Base-by-base conservation (phyloP, 169 alveolate species). In the Eimeria tenella region DNA sequence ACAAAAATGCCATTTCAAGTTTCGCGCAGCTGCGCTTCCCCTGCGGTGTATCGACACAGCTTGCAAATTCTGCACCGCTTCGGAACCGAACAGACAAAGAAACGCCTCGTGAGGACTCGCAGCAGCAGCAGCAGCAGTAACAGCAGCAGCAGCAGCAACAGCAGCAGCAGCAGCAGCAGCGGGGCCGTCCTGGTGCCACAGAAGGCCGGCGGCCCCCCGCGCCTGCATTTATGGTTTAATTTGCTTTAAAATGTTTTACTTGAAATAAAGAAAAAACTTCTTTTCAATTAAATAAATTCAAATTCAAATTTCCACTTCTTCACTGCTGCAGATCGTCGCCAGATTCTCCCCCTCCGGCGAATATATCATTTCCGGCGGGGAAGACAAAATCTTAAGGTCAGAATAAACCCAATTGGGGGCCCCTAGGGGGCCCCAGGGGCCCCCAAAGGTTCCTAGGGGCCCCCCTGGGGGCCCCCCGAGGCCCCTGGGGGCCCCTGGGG, bases 311-410 rank as follows among this genome's bases (percentile, higher is more conserved):
- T 58, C 68, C 2, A n/a, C 42, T 31, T 31, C 11, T 58, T 0
- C 42, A 0, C 62, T 75, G 63, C 58, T 9, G 15, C 87, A 88
- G 94, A 88, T 88, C 52, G 77, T 71, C 65, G 75, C 94, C 63
- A 73, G 94, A 6, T 88, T 88, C 65, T 88, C 94, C 56, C 94
- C 94, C 4, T 73, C 88, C 23, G 94, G 94, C 49, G 88, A 71
- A 50, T 52, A 23, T 42, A 50, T 88, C 53, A 63, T 88, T 52
- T 55, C 88, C 3, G 94, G 94, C 1, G 94, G 94, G 49, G 94
- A 88, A 88, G 88, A 73, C 53, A 71, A 58, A 25, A 63, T 56
- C 58, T 31, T 75, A 2, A 13, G 63, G 86, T 31, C 42, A 31
- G 42, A 31, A 31, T 31, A 31, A 31, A 31, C 42, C 42, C 42